These are phyloP conservation scores for Aspergillus sp. DNA, from an alignment of 2,329 filamentous ascomycete genomes.

Conservation along the genomic window DNA sequence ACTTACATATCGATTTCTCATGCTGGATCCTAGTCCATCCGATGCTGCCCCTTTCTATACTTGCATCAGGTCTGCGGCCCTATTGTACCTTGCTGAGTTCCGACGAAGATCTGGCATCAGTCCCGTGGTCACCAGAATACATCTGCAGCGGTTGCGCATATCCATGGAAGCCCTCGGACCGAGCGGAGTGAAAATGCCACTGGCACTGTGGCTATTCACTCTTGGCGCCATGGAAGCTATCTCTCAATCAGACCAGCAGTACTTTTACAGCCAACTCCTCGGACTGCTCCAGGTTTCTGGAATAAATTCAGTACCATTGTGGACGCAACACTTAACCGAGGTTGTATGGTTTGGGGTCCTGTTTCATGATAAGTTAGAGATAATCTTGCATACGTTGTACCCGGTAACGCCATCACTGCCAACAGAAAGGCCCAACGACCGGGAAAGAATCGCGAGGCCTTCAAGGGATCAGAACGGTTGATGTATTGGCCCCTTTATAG, in stretches of 20 bases:
- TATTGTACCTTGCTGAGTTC: slow-evolving; percentile 3
- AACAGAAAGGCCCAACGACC: neutral
- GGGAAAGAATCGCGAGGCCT: neutral
- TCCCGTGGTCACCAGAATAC: neutral
- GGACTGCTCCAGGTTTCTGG: neutral
- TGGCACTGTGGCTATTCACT: neutral
- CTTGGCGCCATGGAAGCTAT: neutral
- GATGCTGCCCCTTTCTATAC: neutral
- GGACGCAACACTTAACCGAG: neutral
- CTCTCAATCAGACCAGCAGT: neutral
- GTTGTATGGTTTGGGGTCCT: neutral
- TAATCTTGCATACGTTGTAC: neutral
- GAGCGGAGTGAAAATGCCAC: neutral
- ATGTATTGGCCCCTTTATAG: neutral
- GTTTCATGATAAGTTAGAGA: neutral
- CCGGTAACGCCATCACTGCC: neutral
- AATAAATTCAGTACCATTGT: neutral
- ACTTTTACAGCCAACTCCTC: neutral
- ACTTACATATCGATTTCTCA: neutral
- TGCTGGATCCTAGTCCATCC: no score
- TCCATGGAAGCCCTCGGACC: neutral
- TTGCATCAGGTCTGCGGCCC: neutral
- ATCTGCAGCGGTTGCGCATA: neutral
- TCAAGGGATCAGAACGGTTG: neutral
- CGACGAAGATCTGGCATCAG: neutral